A percentile compares a stretch with the other conserved stretches of the same genome.
Evolutionary conservation across 129 eudicot genomes (phyloP).

Genomic region (Centrapalus pauciflorus): DNA sequence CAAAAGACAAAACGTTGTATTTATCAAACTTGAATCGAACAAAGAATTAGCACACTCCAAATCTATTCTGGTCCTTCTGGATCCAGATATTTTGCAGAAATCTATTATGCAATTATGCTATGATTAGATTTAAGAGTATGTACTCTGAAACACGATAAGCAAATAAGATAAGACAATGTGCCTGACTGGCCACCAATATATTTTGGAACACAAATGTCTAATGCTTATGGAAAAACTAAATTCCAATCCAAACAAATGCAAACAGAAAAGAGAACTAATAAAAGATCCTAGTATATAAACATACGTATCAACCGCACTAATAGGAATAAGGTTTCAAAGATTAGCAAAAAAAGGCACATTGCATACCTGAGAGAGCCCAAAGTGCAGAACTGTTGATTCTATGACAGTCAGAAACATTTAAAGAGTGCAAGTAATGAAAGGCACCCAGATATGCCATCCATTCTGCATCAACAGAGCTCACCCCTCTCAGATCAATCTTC

Average conservation of each 20-base stretch:
- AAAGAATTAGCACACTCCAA: conserved; percentile 8
- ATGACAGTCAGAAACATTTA: conserved; percentile 66
- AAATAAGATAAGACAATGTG: neutral
- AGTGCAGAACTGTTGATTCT: conserved; percentile 70
- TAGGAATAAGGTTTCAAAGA: neutral
- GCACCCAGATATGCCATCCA: conserved; percentile 97
- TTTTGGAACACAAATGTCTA: neutral
- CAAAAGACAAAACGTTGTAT: neutral
- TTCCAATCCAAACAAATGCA: neutral
- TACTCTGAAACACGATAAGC: neutral
- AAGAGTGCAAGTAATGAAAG: conserved; percentile 52
- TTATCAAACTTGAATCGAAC: neutral
- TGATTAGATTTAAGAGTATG: neutral
- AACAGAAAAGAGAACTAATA: neutral
- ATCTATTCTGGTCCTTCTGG: neutral
- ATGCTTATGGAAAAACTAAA: neutral
- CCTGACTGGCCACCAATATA: neutral
- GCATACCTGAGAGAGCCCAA: conserved; percentile 80
- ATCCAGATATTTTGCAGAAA: neutral
- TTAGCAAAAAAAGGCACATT: neutral
- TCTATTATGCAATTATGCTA: neutral
- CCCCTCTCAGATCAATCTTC: conserved; percentile 73
- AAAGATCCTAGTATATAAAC: neutral
- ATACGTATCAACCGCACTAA: neutral
- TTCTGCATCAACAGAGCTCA: conserved; percentile 85